Conservation (phyloP, 176 grass and related monocot species). For the Oryza brachyantha region DNA sequence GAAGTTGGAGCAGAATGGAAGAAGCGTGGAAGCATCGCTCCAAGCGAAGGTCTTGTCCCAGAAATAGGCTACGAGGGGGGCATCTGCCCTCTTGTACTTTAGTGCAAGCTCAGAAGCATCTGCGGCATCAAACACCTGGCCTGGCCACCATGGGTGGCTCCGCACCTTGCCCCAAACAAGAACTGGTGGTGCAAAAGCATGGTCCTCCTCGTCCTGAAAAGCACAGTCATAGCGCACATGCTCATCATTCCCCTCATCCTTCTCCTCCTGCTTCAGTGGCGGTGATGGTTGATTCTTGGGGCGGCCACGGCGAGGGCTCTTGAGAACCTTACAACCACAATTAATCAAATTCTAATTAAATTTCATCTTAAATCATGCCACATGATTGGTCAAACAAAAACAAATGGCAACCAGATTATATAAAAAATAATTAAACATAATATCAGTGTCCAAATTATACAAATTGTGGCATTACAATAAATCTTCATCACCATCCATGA, state of each 20-base stretch:
- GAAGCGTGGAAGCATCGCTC: conserved; percentile 54
- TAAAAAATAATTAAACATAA: not conserved
- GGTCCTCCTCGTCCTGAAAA: conserved; percentile 41
- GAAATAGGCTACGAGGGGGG: conserved; percentile 70
- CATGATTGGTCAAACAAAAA: not conserved
- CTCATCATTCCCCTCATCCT: not conserved
- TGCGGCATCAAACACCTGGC: conserved; percentile 63
- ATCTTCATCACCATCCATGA: not conserved
- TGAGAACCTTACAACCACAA: not conserved
- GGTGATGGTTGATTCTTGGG: not conserved
- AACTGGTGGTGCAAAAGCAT: conserved; percentile 36
- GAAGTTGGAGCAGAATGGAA: conserved; percentile 60
- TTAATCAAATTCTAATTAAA: not conserved
- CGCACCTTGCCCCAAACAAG: conserved; percentile 85
- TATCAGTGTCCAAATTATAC: not conserved
- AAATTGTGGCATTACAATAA: not conserved
- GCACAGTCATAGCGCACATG: conserved; percentile 33
- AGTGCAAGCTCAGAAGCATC: conserved; percentile 68
- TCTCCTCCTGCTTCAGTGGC: not conserved
- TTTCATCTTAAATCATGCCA: not conserved
- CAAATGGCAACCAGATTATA: not conserved
- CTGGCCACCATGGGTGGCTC: conserved; percentile 93
- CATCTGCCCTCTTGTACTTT: conserved; percentile 34
- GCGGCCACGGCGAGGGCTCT: not conserved
- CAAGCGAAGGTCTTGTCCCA: conserved; percentile 84